Evolutionary conservation across 495 filamentous ascomycete species (phyloP).

Genomic region (Trichoderma erinaceum): DNA sequence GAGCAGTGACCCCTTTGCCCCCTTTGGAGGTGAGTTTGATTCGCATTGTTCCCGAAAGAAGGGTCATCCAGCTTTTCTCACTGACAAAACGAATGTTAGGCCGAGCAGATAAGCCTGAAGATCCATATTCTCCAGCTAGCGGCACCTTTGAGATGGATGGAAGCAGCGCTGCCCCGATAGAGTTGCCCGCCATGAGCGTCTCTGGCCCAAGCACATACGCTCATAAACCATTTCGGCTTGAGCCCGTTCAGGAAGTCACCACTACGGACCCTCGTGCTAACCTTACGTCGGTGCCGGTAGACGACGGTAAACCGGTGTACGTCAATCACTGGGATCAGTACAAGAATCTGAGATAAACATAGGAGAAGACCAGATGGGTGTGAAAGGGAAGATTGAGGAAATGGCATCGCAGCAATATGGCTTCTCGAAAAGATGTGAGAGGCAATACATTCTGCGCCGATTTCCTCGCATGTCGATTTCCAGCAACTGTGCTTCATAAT

Average conservation of each 20-base stretch:
- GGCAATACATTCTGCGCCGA: not conserved
- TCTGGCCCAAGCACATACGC: not conserved
- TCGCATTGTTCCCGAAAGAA: not conserved
- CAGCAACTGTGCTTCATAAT: not conserved
- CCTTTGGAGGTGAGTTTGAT: constrained; percentile 14
- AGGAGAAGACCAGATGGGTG: not conserved
- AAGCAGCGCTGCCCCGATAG: not conserved
- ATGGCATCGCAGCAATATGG: not conserved
- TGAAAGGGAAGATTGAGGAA: not conserved
- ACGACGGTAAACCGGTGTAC: constrained; percentile 1
- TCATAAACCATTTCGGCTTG: not conserved
- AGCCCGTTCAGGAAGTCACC: not conserved
- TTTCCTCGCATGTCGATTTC: not conserved
- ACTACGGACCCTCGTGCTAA: constrained; percentile 1
- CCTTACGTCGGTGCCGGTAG: not conserved
- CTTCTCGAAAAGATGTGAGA: not conserved
- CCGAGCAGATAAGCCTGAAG: constrained; percentile 5
- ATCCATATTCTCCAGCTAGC: not conserved
- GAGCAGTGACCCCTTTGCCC: constrained; percentile 12
- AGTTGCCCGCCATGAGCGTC: constrained; percentile 6
- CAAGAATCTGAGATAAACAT: not conserved
- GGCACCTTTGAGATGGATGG: constrained; percentile 14
- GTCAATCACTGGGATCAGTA: constrained; percentile 15
- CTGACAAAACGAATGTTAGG: constrained; percentile 2
- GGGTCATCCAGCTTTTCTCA: not conserved